Evolutionary conservation across 2,329 filamentous ascomycete species (phyloP), one percentile per base, ranked within the genome.

Genomic region (Fusarium miscanthi): DNA sequence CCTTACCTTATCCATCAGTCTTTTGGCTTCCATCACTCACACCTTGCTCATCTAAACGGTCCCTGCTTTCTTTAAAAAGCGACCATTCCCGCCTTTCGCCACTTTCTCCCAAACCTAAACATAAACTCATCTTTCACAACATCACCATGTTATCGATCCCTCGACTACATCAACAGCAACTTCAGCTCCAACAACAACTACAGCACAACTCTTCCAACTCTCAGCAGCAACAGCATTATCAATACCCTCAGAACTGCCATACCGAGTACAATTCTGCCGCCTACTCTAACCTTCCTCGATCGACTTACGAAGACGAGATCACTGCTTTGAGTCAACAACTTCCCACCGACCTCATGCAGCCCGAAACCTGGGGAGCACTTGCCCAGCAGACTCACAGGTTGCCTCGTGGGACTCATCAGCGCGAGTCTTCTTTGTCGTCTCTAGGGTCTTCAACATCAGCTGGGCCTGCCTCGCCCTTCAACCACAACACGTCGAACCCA

Each of bases 381-480:
- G 77, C 78, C 65, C 83, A 84, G 66, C 78, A 82, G 67, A 82
- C 81, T 41, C 79, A 81, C 27, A 82, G 82, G 75, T 69, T 80
- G 42, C 79, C 80, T 62, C 82, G 84, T 21, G 78, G 84, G 41
- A 76, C 83, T 31, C 89, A 91, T 75, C 85, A 91, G 49, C 86
- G 89, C 73, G 88, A 91, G 71, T 88, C 89, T 5, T 91, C 89
- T 11, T 81, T 89, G 41, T 91, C 89, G 0, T 91, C 89, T 1
- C 75, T 90, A 43, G 88, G 87, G 16, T 91, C 89, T 30, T 91
- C 89, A 4, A 70, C 89, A 3, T 69, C 67, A 1, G 84, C 87
- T 40, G 88, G 87, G n/a, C 89, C 89, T 23, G 83, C 86, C 0
- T 91, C 89, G 23, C 89, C 89, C 7, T 91, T 85, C 78, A 86